Evolutionary conservation across 2,329 filamentous ascomycete genomes (phyloP).

Genomic region (Penicillium psychrosexuale): DNA sequence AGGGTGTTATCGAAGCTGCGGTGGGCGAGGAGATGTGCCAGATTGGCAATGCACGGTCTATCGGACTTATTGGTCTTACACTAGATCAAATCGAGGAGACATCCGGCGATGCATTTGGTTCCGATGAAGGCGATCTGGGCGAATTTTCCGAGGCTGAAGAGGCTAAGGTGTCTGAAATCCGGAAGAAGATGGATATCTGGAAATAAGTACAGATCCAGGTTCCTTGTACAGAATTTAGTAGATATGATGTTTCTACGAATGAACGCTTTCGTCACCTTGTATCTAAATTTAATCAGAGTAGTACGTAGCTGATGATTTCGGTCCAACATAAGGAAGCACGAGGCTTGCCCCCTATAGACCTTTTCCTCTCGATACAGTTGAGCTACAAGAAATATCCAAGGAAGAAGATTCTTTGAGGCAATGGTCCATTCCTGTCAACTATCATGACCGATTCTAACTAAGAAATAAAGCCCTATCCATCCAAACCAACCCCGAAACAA

Average conservation of each 20-base stretch:
- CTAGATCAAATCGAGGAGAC: conserved; percentile 38
- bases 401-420: background rate
- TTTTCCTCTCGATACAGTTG: background rate
- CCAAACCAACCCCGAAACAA: background rate
- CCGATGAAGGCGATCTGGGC: conserved; percentile 26
- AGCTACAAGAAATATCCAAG: background rate
- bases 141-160: conserved; percentile 32
- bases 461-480: background rate
- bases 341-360: no score
- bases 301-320: background rate
- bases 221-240: background rate
- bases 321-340: background rate
- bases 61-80: conserved; percentile 32
- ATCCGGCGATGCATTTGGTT: conserved; percentile 28
- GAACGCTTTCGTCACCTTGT: background rate
- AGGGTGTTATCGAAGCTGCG: conserved; percentile 33
- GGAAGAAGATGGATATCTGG: conserved; percentile 23
- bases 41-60: conserved; percentile 35
- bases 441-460: conserved; percentile 5
- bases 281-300: no score
- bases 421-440: conserved; percentile 6
- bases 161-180: conserved; percentile 26
- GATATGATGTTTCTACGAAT: background rate
- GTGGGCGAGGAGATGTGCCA: conserved; percentile 37
- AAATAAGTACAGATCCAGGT: conserved; percentile 1